phyloP scores from a whole-genome alignment of 768 basidiomycete genomes.

The Coprinopsis strossmayeri region DNA sequence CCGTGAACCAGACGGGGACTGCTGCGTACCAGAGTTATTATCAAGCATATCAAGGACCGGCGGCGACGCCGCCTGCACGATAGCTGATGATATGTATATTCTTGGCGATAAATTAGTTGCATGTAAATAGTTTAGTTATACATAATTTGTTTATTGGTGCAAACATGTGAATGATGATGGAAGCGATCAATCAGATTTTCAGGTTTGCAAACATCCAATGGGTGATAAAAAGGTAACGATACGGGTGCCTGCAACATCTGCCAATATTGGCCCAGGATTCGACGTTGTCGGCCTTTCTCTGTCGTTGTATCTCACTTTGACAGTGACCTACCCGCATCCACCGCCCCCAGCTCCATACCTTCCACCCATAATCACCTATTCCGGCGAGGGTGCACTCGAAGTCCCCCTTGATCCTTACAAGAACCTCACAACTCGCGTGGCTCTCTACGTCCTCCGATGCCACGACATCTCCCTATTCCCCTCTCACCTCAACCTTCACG shows the following conservation, averaged over 20 bases:
- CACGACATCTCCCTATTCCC: slow-evolving; percentile 73
- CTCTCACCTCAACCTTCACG: slow-evolving; percentile 65
- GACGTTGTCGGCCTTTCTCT: slow-evolving; percentile 99
- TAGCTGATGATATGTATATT: slow-evolving; percentile 11
- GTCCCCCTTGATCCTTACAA: slow-evolving; percentile 95
- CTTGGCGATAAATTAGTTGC: slow-evolving; percentile 6
- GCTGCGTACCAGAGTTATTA: slow-evolving; percentile 19
- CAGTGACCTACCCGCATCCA: slow-evolving; percentile 36
- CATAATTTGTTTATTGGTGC: background rate
- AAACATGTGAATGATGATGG: background rate
- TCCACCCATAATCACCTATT: slow-evolving; percentile 65
- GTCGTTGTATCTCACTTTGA: slow-evolving; percentile 75
- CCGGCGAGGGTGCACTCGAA: slow-evolving; percentile 84
- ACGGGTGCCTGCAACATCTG: slow-evolving; percentile 92
- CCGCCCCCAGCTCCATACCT: slow-evolving; percentile 29
- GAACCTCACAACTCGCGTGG: slow-evolving; percentile 95
- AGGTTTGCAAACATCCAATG: background rate
- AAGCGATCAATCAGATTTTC: background rate
- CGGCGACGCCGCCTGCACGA: slow-evolving; percentile 16
- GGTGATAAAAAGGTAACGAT: slow-evolving; percentile 45
- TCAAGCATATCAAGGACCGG: slow-evolving; percentile 20
- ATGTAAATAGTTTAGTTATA: slow-evolving; percentile 6
- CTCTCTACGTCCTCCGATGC: slow-evolving; percentile 96
- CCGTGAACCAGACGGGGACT: slow-evolving; percentile 15
- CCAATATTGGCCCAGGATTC: slow-evolving; percentile 98